These are phyloP conservation scores for Trichosporon ovoides DNA, from an alignment of 1,284 basidiomycete genomes.

Conservation along the genomic window DNA sequence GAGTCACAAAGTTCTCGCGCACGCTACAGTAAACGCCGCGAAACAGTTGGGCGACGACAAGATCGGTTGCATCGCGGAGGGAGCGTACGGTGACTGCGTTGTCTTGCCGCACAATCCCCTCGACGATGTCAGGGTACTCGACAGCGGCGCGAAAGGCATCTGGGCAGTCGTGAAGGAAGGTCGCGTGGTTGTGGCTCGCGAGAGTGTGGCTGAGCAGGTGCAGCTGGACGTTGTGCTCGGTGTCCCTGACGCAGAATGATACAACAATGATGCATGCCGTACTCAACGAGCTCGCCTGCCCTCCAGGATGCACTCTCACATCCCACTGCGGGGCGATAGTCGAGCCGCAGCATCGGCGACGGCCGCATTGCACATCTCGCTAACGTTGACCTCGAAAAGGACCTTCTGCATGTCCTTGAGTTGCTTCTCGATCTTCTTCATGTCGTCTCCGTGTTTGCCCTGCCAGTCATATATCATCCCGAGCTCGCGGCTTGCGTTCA, in stretches of 20 bases:
- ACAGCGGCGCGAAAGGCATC: constrained; percentile 39
- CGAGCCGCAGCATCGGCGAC: background rate
- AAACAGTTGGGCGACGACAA: constrained; percentile 46
- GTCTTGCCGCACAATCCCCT: constrained; percentile 52
- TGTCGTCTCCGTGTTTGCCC: constrained; percentile 17
- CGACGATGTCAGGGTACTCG: constrained; percentile 52
- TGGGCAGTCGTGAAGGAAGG: constrained; percentile 25
- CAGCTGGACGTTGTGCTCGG: constrained; percentile 18
- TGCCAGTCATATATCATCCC: constrained; percentile 23
- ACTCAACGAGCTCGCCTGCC: background rate
- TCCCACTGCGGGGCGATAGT: background rate
- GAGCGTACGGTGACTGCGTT: constrained; percentile 51
- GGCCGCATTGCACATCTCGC: constrained; percentile 8
- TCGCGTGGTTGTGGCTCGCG: constrained; percentile 20
- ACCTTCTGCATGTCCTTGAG: constrained; percentile 12
- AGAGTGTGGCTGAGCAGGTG: constrained; percentile 12
- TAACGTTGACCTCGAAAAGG: constrained; percentile 12
- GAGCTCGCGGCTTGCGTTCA: constrained; percentile 12
- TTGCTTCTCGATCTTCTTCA: constrained; percentile 15
- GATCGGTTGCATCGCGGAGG: constrained; percentile 47
- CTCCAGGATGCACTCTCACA: background rate
- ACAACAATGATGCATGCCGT: background rate
- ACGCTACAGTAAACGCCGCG: constrained; percentile 53
- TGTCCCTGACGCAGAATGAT: constrained; percentile 12
- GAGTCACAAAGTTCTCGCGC: constrained; percentile 48